Percentiles rank a stretch among this genome's conserved stretches.
phyloP scores from a whole-genome alignment of 148 eudicot species.

The Simmondsia chinensis region DNA sequence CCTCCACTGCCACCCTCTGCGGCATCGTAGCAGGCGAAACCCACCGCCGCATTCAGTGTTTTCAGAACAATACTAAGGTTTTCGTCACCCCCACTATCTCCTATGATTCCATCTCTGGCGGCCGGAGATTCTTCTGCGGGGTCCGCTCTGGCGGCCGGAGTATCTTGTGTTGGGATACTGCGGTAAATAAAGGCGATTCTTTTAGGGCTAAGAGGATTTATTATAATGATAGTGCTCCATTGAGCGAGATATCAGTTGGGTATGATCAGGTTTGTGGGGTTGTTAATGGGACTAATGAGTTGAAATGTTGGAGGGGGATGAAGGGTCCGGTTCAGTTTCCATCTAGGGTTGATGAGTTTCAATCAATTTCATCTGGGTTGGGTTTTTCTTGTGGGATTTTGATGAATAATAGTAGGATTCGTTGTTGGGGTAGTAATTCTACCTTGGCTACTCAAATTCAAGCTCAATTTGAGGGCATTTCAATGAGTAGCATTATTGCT shows the following conservation, averaged over 20 bases:
- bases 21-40: conserved; percentile 41
- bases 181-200: conserved; percentile 3
- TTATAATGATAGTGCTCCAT: conserved; percentile 7
- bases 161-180: conserved; percentile 63
- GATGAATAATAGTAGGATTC: conserved; percentile 15
- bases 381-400: conserved; percentile 70
- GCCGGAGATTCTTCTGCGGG: conserved; percentile 57
- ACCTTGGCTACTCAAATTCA: conserved; percentile 24
- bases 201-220: conserved; percentile 60
- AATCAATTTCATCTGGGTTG: conserved; percentile 60
- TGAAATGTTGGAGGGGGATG: conserved; percentile 25
- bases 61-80: conserved; percentile 2
- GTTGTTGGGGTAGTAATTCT: conserved; percentile 64
- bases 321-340: conserved; percentile 11
- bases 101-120: conserved; percentile 61
- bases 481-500: conserved; percentile 40
- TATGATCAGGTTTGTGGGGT: conserved; percentile 52
- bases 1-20: conserved; percentile 46
- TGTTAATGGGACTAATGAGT: conserved; percentile 19
- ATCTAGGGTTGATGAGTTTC: conserved; percentile 9
- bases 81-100: conserved; percentile 34
- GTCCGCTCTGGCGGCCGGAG: conserved; percentile 51
- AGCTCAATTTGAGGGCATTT: conserved; percentile 18
- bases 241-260: conserved; percentile 46
- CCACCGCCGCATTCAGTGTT: conserved; percentile 47